Percentiles rank a stretch among this genome's conserved stretches.
Evolutionary conservation across 768 basidiomycete species (phyloP).

Genomic region (Gymnopilus junonius): DNA sequence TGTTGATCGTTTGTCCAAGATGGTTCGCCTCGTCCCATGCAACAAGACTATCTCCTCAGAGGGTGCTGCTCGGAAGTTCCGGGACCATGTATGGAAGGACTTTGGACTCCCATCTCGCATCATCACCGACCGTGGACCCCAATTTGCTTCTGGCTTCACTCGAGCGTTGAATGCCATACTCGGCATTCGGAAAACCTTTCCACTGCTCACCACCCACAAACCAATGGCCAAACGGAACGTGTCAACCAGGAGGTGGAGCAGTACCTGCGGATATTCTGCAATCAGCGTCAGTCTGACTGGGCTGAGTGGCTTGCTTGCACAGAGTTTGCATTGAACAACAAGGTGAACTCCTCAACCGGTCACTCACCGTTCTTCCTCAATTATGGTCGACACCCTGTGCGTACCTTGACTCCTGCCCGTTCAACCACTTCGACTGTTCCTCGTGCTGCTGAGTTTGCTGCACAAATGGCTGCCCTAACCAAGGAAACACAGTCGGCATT

Average conservation of each 20-base stretch:
- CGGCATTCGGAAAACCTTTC: constrained; percentile 13
- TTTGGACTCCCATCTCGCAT: constrained; percentile 1
- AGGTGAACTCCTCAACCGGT: constrained; percentile 3
- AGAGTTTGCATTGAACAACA: constrained; percentile 24
- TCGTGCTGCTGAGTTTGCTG: constrained; percentile 21
- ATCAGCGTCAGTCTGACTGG: constrained; percentile 19
- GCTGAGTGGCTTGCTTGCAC: constrained; percentile 1
- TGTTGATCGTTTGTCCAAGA: constrained; percentile 17
- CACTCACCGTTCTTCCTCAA: constrained; percentile 30
- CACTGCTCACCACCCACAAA: constrained; percentile 20
- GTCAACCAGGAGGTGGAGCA: constrained; percentile 27
- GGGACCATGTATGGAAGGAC: constrained; percentile 12
- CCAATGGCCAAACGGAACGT: constrained; percentile 24
- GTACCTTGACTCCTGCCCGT: neutral
- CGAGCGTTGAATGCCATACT: constrained; percentile 15
- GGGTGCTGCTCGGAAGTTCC: neutral
- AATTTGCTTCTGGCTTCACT: constrained; percentile 28
- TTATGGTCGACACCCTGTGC: constrained; percentile 4
- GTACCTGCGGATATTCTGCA: constrained; percentile 20
- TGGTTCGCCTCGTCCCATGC: constrained; percentile 5
- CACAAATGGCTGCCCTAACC: constrained; percentile 22
- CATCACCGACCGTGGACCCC: constrained; percentile 18
- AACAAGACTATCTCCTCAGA: neutral
- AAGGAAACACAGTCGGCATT: constrained; percentile 20
- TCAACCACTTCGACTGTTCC: constrained; percentile 18